Evolutionary conservation across 2,329 filamentous ascomycete genomes (phyloP), one percentile per base, ranked within the genome.

Genomic region (Bipolaris zeicola): DNA sequence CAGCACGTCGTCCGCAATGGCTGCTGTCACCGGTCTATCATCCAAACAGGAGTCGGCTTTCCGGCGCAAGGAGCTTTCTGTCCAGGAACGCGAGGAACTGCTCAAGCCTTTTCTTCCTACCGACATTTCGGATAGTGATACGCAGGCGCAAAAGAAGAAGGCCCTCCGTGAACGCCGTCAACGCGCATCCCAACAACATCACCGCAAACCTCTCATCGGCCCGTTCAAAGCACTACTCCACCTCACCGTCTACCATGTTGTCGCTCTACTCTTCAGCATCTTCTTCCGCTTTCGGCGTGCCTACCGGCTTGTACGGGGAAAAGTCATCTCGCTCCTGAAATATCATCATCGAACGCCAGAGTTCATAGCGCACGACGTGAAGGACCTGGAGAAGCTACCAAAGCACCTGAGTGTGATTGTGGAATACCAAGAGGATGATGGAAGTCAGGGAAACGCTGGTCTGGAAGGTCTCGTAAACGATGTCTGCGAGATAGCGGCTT

Each of bases 321-420:
- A 90, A 57, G 80, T 94, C 62, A 85, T 92, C 50, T 90, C 91
- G 8, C 85, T 98, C 59, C 82, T 96, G 52, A 93, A 94, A 76
- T 95, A 99, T 79, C 96, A 99, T 79, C 95, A 99, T 77, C 90
- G 91, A 50, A 96, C 94, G 0, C 95, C 95, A 6, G 91, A 96
- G 73, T 87, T 96, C 72, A 96, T 99, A 66, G 87, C 89, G 70
- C 88, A 89, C 69, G 95, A 99, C 78, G 89, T 98, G 24, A 87
- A 87, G 74, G 83, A 84, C 8, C 77, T 99, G 55, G 83, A 82
- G 55, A 87, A 89, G 67, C 78, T 96, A 58, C 95, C 95, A 2
- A 85, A 89, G 63, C 95, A 99, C 72, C 76, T 99, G 48, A 97
- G 92, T 71, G 89, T 96, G 10, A 88, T 98, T 52, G 78, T 99